phyloP scores from a whole-genome alignment of 441 rosid species.

The Gossypium davidsonii region DNA sequence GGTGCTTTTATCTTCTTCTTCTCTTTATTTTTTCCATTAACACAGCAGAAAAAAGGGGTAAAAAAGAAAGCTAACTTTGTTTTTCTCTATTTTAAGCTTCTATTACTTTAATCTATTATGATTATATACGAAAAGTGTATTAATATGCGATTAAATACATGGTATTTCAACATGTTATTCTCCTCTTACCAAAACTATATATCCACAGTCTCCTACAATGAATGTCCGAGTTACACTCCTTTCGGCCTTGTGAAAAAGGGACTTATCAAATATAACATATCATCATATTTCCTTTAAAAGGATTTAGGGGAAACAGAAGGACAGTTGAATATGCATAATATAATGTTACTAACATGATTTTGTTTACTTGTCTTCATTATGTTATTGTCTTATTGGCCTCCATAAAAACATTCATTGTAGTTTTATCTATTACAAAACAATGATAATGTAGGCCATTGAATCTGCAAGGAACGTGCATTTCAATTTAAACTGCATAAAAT shows the following conservation, averaged over 20 bases:
- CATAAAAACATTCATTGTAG: not conserved
- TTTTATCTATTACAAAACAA: not conserved
- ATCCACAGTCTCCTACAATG: too few species aligned
- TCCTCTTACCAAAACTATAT: too few species aligned
- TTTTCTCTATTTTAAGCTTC: conserved; percentile 2
- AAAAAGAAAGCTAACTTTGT: not conserved
- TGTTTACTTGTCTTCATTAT: conserved; percentile 8
- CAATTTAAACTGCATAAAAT: not conserved
- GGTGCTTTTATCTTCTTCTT: not conserved
- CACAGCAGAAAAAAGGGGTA: not conserved
- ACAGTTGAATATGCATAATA: not conserved
- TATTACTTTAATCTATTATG: conserved; percentile 11
- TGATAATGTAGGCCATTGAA: not conserved
- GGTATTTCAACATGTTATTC: too few species aligned
- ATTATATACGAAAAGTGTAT: not conserved
- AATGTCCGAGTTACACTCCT: too few species aligned
- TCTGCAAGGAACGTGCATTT: not conserved
- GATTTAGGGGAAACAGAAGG: not conserved
- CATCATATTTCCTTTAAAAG: too few species aligned
- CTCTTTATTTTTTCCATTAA: not conserved
- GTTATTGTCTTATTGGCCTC: not conserved
- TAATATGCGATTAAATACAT: too few species aligned
- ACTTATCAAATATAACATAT: too few species aligned
- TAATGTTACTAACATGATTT: conserved; percentile 3
- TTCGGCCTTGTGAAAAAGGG: too few species aligned